Evolutionary conservation across 2,329 filamentous ascomycete species (phyloP), one percentile per base, ranked within the genome.

Genomic region (Claviceps humidiphila): DNA sequence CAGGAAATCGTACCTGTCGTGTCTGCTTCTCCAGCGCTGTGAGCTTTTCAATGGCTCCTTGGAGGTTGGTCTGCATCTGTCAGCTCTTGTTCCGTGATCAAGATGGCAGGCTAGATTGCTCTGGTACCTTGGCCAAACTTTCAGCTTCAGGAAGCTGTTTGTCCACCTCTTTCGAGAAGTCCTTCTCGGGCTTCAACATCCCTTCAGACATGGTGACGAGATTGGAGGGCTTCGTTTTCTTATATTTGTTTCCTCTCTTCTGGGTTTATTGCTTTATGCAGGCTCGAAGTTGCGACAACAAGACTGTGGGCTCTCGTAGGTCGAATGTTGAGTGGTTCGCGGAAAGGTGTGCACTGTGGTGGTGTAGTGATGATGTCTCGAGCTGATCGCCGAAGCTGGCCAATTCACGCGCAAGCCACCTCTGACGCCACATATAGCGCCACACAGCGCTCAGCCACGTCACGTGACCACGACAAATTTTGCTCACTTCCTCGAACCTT

Each of bases 131-230:
- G 60, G 90, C 89, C 61, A 95, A 81, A 74, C 86, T 78, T 76
- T 97, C 83, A 54, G 89, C 89, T 72, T 96, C 89, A 49, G 89
- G 87, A 61, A 98, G 83, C 71, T 88, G 81, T 73, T 85, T 82
- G 76, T 97, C 90, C 64, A 88, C 89, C 72, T 97, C 90, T 74
- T 95, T 95, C 66, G 87, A 85, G 81, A 87, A 96, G 82, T 98
- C 93, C 85, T 95, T 96, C 77, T 98, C 93, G 65, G 91, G 88
- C 81, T 94, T 95, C 70, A 93, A 72, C 64, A 78, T 72, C 71
- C 82, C 82, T 72, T 89, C 87, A 64, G 89, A 86, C 89, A 95
- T 95, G 67, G 52, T 66, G 60, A 54, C 52, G 54, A 44, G 37
- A 47, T 48, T 37, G 26, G 40, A 49, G 20, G 22, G n/a, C 13